A percentile compares a stretch with the other conserved stretches of the same genome.
These are phyloP conservation scores for Colletotrichum neosansevieriae DNA, from an alignment of 2,329 filamentous ascomycete genomes.

Conservation along the genomic window DNA sequence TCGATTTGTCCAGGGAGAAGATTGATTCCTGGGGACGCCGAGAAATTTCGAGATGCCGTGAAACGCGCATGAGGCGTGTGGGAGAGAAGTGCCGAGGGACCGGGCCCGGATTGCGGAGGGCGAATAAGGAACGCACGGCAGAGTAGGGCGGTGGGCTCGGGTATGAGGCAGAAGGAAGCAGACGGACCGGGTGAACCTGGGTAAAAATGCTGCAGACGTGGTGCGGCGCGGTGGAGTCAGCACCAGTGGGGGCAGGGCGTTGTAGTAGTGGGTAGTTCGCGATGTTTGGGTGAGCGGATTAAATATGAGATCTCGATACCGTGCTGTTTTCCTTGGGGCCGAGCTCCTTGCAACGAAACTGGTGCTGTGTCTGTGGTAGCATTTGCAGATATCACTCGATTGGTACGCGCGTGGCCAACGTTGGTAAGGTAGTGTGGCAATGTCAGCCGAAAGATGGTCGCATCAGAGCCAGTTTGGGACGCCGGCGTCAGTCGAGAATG, in stretches of 20 bases:
- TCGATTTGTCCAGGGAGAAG: neutral
- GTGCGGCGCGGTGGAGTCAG: constrained; percentile 20
- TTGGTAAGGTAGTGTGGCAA: neutral
- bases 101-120: constrained; percentile 26
- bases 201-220: neutral
- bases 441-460: neutral
- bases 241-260: constrained; percentile 5
- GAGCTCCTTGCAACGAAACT: constrained; percentile 13
- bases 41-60: constrained; percentile 6
- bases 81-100: constrained; percentile 15
- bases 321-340: constrained; percentile 10
- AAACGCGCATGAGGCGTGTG: constrained; percentile 6
- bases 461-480: neutral
- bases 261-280: neutral
- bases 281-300: constrained; percentile 2
- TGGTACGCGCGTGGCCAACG: neutral
- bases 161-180: neutral
- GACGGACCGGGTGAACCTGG: constrained; percentile 9
- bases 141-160: constrained; percentile 16
- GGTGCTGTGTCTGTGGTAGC: neutral
- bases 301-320: constrained; percentile 10
- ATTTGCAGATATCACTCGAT: neutral
- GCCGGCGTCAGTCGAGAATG: constrained; percentile 16
- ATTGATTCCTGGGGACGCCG: neutral
- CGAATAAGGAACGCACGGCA: constrained; percentile 1